phyloP scores from a whole-genome alignment of 2,329 filamentous ascomycete species.

The Penicillium sp. region DNA sequence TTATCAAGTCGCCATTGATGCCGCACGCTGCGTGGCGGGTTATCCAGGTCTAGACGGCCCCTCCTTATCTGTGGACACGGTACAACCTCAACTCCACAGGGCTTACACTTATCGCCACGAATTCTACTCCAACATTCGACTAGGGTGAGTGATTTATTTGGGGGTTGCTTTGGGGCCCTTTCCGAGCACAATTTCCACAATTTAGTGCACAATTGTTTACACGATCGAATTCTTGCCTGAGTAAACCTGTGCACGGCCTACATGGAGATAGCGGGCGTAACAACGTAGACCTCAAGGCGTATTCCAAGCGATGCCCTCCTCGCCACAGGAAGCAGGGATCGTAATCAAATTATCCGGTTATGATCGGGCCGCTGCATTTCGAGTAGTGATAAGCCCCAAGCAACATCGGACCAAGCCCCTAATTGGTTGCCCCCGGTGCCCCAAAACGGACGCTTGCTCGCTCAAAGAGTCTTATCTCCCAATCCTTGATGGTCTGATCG shows the following conservation, averaged over 20 bases:
- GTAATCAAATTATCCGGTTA: neutral
- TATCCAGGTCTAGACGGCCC: neutral
- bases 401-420: neutral
- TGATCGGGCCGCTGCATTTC: neutral
- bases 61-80: neutral
- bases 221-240: neutral
- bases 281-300: neutral
- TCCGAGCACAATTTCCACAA: neutral
- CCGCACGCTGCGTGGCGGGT: neutral
- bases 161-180: neutral
- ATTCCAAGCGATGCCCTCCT: neutral
- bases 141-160: neutral
- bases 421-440: neutral
- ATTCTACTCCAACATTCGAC: neutral
- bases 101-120: neutral
- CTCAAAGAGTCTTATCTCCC: constrained; percentile 1
- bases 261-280: neutral
- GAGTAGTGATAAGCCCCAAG: neutral
- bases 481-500: neutral
- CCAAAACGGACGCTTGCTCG: neutral
- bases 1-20: neutral
- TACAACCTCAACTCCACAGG: neutral
- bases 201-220: neutral
- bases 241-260: neutral
- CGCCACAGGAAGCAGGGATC: neutral